These are phyloP conservation scores for Oenanthe javanica DNA, from an alignment of 140 eudicot genomes.

Conservation along the genomic window DNA sequence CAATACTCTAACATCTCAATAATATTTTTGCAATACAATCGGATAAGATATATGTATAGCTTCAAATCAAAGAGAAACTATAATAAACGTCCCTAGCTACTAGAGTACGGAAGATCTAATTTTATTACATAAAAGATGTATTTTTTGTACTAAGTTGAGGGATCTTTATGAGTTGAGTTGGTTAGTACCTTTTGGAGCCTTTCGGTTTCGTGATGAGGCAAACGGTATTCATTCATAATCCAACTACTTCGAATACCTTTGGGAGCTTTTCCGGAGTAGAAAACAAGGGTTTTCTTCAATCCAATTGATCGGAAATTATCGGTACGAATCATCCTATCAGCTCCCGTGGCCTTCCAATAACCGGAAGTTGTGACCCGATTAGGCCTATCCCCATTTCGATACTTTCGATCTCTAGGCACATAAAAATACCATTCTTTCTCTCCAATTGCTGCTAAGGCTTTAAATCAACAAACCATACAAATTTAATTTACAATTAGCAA, in stretches of 20 bases:
- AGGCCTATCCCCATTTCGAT: constrained; percentile 90
- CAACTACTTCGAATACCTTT: constrained; percentile 92
- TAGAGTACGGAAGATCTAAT: no score
- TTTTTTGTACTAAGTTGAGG: no score
- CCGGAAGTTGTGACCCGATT: constrained; percentile 95
- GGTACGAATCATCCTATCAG: constrained; percentile 83
- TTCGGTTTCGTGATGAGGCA: constrained; percentile 88
- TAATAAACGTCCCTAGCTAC: no score
- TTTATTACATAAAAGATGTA: no score
- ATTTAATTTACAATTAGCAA: neutral
- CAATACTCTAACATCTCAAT: no score
- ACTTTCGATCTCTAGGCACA: constrained; percentile 92
- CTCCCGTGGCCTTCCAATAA: constrained; percentile 98
- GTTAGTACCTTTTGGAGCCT: constrained; percentile 75
- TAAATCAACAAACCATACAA: neutral
- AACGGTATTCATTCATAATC: constrained; percentile 96
- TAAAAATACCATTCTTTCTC: constrained; percentile 97
- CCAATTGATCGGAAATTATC: constrained; percentile 66
- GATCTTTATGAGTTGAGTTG: neutral
- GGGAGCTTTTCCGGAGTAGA: constrained; percentile 94
- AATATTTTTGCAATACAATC: no score
- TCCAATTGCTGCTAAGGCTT: constrained; percentile 93
- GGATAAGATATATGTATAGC: no score
- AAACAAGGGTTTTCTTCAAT: constrained; percentile 86
- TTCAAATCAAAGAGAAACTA: no score